A percentile compares a stretch with the other conserved stretches of the same genome.
phyloP scores from a whole-genome alignment of 2,329 filamentous ascomycete species.

The Penicillium sp. region DNA sequence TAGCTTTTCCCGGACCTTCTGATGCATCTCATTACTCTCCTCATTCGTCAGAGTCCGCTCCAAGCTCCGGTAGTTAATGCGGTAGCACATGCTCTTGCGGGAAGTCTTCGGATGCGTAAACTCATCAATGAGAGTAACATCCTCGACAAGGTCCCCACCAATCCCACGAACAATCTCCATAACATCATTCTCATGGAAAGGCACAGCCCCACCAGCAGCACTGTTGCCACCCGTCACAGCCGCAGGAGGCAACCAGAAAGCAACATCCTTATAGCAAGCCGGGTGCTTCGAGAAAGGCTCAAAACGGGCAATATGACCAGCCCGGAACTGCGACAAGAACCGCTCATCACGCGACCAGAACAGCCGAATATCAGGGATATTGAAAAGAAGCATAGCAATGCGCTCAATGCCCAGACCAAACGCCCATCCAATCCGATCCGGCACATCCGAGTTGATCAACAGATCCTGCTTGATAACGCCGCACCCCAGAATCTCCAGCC shows the following conservation, averaged over 20 bases:
- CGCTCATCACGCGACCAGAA: slow-evolving; percentile 85
- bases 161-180: slow-evolving; percentile 88
- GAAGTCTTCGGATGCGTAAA: slow-evolving; percentile 82
- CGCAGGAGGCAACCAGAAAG: slow-evolving; percentile 68
- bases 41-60: slow-evolving; percentile 80
- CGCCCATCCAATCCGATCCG: slow-evolving; percentile 76
- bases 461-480: slow-evolving; percentile 80
- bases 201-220: slow-evolving; percentile 31
- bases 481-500: slow-evolving; percentile 92
- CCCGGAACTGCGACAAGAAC: slow-evolving; percentile 74
- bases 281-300: slow-evolving; percentile 86
- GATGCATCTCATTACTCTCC: slow-evolving; percentile 70
- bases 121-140: slow-evolving; percentile 73
- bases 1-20: slow-evolving; percentile 55
- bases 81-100: slow-evolving; percentile 76
- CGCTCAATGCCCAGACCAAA: slow-evolving; percentile 90
- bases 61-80: slow-evolving; percentile 85
- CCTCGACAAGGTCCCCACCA: slow-evolving; percentile 75
- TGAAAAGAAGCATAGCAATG: slow-evolving; percentile 94
- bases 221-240: slow-evolving; percentile 31
- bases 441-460: slow-evolving; percentile 65
- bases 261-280: slow-evolving; percentile 79
- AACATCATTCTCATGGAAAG: slow-evolving; percentile 87
- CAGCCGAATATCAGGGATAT: slow-evolving; percentile 88
- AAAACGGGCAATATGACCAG: slow-evolving; percentile 54